These are phyloP conservation scores for Gloeophyllum trabeum DNA, from an alignment of 768 basidiomycete species.

Conservation along the genomic window DNA sequence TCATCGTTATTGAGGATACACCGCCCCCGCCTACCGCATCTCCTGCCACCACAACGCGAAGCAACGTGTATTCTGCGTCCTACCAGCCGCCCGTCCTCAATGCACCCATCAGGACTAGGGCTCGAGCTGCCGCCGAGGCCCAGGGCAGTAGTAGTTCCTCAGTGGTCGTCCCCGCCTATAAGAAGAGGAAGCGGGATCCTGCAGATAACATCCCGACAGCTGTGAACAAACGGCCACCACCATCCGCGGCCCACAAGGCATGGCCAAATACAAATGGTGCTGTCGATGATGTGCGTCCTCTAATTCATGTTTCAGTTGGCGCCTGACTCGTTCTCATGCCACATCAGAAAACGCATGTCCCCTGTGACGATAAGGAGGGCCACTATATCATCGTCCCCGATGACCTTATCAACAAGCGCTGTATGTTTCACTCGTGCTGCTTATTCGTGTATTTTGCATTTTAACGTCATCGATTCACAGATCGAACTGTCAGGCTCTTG, in stretches of 20 bases:
- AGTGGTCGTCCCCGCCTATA: constrained; percentile 56
- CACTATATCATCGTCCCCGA: constrained; percentile 94
- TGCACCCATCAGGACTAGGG: constrained; percentile 74
- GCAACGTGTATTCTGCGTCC: constrained; percentile 62
- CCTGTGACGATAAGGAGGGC: constrained; percentile 97
- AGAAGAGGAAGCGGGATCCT: constrained; percentile 78
- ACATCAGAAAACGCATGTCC: constrained; percentile 51
- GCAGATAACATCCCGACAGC: constrained; percentile 60
- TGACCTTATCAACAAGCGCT: constrained; percentile 79
- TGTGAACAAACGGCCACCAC: constrained; percentile 59
- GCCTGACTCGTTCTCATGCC: constrained; percentile 24
- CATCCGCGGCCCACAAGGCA: too few relatives aligned
- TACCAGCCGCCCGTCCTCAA: constrained; percentile 70
- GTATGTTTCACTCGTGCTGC: constrained; percentile 32
- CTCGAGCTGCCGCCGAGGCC: constrained; percentile 79
- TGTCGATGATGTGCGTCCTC: constrained; percentile 52
- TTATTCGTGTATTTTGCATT: constrained; percentile 4
- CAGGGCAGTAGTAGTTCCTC: constrained; percentile 60
- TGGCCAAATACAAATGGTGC: constrained; percentile 59
- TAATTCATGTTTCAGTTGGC: constrained; percentile 13
- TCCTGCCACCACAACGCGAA: constrained; percentile 55
- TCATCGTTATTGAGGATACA: constrained; percentile 90
- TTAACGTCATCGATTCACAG: constrained; percentile 27
- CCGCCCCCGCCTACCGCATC: constrained; percentile 76
- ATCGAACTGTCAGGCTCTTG: constrained; percentile 82